A percentile compares a stretch with the other conserved stretches of the same genome.
Conservation (phyloP, 2,329 filamentous ascomycete genomes). For the Cercospora sesami region DNA sequence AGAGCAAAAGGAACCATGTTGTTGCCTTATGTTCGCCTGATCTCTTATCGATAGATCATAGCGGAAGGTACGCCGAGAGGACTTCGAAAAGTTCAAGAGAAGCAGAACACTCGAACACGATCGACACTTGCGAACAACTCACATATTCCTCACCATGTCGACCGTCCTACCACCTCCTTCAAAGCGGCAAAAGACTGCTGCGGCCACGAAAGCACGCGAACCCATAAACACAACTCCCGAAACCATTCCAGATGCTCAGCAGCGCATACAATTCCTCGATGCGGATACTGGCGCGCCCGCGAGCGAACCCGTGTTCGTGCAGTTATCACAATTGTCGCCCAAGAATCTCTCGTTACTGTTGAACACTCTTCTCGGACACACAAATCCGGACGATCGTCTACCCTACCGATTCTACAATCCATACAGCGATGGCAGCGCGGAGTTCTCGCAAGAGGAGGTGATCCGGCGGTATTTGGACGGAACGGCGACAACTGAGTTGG, state of each 20-base stretch:
- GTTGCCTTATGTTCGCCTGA: background rate
- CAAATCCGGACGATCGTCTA: constrained; percentile 62
- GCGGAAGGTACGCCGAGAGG: background rate
- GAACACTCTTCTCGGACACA: constrained; percentile 73
- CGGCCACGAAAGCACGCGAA: constrained; percentile 66
- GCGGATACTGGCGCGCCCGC: constrained; percentile 68
- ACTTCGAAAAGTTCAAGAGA: background rate
- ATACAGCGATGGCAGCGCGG: constrained; percentile 47
- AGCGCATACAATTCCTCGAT: constrained; percentile 77
- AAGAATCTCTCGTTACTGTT: constrained; percentile 86
- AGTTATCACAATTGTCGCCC: constrained; percentile 79
- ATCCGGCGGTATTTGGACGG: constrained; percentile 51
- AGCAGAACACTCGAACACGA: background rate
- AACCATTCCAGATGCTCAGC: constrained; percentile 66
- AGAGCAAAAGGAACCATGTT: background rate
- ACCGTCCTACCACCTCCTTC: constrained; percentile 80
- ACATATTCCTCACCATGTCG: constrained; percentile 59
- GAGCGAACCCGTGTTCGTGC: constrained; percentile 71
- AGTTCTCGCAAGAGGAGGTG: constrained; percentile 41
- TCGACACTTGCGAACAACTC: background rate
- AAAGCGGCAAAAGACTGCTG: constrained; percentile 80
- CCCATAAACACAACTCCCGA: constrained; percentile 71
- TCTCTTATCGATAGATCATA: background rate
- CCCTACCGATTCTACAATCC: constrained; percentile 64
- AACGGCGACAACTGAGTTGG: constrained; percentile 53